Conservation (phyloP, 2,329 filamentous ascomycete genomes). For the Xylariaceae sp. region DNA sequence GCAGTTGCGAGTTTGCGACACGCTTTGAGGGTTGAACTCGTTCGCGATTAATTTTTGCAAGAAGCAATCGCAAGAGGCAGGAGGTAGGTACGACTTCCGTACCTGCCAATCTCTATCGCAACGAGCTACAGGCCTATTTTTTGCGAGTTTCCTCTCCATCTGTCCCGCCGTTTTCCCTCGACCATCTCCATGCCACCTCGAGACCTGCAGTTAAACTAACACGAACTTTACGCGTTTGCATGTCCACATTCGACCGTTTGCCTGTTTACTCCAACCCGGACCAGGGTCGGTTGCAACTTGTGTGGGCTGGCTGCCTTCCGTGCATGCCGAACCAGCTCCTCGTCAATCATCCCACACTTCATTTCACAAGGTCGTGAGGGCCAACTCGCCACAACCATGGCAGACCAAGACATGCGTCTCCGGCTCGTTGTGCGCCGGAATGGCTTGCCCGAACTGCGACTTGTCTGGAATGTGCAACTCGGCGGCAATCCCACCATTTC, state of each 20-base stretch:
- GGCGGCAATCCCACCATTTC: constrained; percentile 63
- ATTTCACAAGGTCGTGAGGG: neutral
- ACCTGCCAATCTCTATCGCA: neutral
- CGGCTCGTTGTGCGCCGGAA: constrained; percentile 69
- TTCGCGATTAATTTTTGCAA: neutral
- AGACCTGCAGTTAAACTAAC: neutral
- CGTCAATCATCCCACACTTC: neutral
- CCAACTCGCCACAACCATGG: constrained; percentile 27
- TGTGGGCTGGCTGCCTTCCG: too few relatives aligned
- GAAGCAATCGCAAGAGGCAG: neutral
- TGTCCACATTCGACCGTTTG: neutral
- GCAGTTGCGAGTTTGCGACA: too few relatives aligned
- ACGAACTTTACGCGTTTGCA: neutral
- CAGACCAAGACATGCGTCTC: constrained; percentile 56
- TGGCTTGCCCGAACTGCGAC: constrained; percentile 63
- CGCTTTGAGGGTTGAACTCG: too few relatives aligned
- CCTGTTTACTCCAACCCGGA: neutral
- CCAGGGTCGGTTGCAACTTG: too few relatives aligned
- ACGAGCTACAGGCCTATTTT: neutral
- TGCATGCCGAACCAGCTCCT: neutral
- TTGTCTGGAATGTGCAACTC: constrained; percentile 63
- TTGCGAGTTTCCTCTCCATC: too few relatives aligned
- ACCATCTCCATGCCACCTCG: neutral
- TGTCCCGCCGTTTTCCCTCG: too few relatives aligned
- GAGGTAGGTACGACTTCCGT: neutral